A percentile compares a stretch with the other conserved stretches of the same genome.
Evolutionary conservation across 2,329 filamentous ascomycete species (phyloP).

Genomic region (Clonostachys byssicola): DNA sequence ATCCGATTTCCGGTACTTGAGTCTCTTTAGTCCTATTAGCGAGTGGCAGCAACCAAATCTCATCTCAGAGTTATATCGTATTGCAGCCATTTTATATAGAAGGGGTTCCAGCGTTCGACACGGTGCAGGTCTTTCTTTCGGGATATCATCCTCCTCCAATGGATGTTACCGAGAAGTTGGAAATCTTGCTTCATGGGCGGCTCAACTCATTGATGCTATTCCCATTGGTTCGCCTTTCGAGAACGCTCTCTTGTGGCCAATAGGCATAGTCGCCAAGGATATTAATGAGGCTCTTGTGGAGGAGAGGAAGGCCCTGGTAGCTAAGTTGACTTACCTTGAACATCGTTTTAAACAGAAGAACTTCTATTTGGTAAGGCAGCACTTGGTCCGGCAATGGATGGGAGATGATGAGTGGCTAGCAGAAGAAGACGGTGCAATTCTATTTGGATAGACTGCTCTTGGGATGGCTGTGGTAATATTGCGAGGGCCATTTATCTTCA

Average conservation of each 20-base stretch:
- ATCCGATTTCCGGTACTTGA: not conserved
- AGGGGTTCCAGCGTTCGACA: conserved; percentile 2
- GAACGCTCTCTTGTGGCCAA: conserved; percentile 9
- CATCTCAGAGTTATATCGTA: conserved; percentile 9
- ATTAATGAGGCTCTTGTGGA: not conserved
- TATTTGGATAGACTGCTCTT: too few species aligned
- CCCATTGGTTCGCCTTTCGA: conserved; percentile 2
- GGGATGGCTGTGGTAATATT: too few species aligned
- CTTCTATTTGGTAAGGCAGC: conserved; percentile 4
- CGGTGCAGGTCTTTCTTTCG: not conserved
- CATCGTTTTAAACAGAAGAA: conserved; percentile 8
- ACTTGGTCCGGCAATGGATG: conserved; percentile 4
- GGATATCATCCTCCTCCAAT: not conserved
- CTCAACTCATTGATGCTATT: conserved; percentile 4
- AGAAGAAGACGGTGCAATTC: too few species aligned
- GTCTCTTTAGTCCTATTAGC: not conserved
- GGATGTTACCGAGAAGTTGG: conserved; percentile 1
- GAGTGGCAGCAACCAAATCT: conserved; percentile 1
- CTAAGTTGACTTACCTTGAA: conserved; percentile 4
- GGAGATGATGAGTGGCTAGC: too few species aligned
- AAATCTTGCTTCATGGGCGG: conserved; percentile 7
- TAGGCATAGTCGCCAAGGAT: conserved; percentile 9
- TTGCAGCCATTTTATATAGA: conserved; percentile 8
- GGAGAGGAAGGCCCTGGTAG: conserved; percentile 2
- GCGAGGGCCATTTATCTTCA: too few species aligned